Evolutionary conservation across 768 basidiomycete species (phyloP).

Genomic region (Xerocomellus chrysenteron): DNA sequence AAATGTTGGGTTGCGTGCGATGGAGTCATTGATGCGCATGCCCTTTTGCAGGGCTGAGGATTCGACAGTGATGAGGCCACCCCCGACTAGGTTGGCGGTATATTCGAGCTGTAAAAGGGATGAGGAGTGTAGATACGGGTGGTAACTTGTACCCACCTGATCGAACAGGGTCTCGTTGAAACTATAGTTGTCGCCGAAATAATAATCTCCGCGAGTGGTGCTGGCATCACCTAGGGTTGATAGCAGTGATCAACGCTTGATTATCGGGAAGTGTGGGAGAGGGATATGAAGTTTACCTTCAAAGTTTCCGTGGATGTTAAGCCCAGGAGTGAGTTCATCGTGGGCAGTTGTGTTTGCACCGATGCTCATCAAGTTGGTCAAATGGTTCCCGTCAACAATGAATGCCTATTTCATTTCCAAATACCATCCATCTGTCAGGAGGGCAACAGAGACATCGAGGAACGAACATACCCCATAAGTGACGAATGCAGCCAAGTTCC

Average conservation of each 20-base stretch:
- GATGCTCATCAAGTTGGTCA: constrained; percentile 29
- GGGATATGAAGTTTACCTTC: constrained; percentile 12
- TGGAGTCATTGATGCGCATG: constrained; percentile 26
- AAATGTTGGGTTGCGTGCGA: constrained; percentile 24
- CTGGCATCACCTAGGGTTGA: constrained; percentile 21
- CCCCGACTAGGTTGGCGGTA: constrained; percentile 21
- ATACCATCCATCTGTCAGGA: neutral
- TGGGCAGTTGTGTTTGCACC: constrained; percentile 21
- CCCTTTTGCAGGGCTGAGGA: constrained; percentile 22
- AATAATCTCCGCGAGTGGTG: constrained; percentile 25
- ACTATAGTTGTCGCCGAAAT: constrained; percentile 25
- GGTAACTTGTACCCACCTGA: neutral
- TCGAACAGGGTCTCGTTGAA: constrained; percentile 29
- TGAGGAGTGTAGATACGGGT: neutral
- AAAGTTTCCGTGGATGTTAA: constrained; percentile 25
- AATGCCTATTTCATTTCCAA: constrained; percentile 15
- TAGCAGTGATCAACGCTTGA: neutral
- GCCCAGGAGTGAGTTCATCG: constrained; percentile 12
- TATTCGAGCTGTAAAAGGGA: constrained; percentile 8
- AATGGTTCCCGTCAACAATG: constrained; percentile 27
- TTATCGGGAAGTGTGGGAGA: neutral
- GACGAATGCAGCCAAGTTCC: constrained; percentile 17
- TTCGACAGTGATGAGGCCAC: constrained; percentile 20
- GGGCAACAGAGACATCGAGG: neutral
- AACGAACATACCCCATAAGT: constrained; percentile 19